Evolutionary conservation across 1,284 basidiomycete species (phyloP), one percentile per base, ranked within the genome.

Genomic region (Sanguinoderma infundibulare): DNA sequence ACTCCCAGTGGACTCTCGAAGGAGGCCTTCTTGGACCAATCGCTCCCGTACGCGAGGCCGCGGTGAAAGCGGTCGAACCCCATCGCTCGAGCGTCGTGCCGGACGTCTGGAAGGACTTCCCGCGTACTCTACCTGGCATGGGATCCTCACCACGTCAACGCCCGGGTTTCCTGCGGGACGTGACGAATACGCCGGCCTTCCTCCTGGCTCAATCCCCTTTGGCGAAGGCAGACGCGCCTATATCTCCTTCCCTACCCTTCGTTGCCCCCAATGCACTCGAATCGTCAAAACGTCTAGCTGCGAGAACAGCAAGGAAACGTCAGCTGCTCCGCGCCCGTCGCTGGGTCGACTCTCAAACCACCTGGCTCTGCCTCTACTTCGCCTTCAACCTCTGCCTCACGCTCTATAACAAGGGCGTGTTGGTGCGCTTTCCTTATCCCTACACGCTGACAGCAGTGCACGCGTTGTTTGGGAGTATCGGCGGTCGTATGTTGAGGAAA

Each of bases 381-480:
- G 77, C 80, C 62, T 91, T 96, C 83, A 98, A 98, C 75, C 87
- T 98, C 35, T 84, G 85, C 7, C 84, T 98, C 65, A 98, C 96
- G 1, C 79, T 98, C 44, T 96, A 94, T 78, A 98, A 98, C 85
- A 98, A 98, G 77, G 81, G 87, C 44, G 89, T 98, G 10, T 85
- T 98, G 60, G 88, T 92, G 56, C 85, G 84, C 59, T 98, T 98
- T 74, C 96, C 96, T 0, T 98, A 94, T 72, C 95, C 96, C 4
- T 98, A 96, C 78, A 92, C 92, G 2, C 82, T 96, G 34, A 96
- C 94, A 1, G 93, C 94, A 4, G 68, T 96, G 1, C 95, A 96
- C 71, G 89, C 94, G 0, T 77, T 96, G n/a, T 94, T 87, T 55
- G 92, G 92, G 0, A 85, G 87, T 35, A 75, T 93, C 15, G 96